These are phyloP conservation scores for Histomonas meleagridis DNA, from an alignment of 208 protist species.

Conservation along the genomic window DNA sequence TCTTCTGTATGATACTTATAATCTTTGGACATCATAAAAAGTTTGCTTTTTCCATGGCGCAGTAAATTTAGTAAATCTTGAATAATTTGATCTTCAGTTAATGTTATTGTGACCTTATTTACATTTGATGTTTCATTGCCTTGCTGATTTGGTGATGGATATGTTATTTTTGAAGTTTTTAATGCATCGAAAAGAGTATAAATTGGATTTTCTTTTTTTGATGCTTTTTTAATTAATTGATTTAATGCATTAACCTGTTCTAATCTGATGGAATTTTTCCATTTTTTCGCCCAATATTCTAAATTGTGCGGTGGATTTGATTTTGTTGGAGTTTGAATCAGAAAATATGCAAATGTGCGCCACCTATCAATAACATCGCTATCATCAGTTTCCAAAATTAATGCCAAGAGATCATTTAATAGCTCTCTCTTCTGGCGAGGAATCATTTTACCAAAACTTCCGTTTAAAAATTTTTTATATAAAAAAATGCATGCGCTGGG, in stretches of 20 bases:
- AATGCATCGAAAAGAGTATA: background rate
- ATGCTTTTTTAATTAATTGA: background rate
- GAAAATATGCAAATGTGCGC: background rate
- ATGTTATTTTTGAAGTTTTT: background rate
- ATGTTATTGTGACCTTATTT: background rate
- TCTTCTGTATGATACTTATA: background rate
- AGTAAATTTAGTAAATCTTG: background rate
- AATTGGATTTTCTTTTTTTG: background rate
- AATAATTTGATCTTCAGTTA: background rate
- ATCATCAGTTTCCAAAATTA: background rate
- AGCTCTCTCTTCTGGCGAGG: background rate
- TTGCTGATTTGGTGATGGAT: background rate
- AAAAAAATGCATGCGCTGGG: too few species aligned
- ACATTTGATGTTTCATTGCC: background rate
- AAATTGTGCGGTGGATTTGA: background rate
- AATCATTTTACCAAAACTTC: background rate
- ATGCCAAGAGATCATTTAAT: background rate
- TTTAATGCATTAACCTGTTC: background rate
- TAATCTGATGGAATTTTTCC: slow-evolving; percentile 5
- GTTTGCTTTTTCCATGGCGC: background rate
- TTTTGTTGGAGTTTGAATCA: background rate
- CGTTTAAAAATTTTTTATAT: too few species aligned
- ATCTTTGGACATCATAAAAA: background rate
- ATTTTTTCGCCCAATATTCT: background rate
- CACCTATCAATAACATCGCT: background rate